Evolutionary conservation across 345 rosid species (phyloP).

Genomic region (Hibiscus mutabilis): DNA sequence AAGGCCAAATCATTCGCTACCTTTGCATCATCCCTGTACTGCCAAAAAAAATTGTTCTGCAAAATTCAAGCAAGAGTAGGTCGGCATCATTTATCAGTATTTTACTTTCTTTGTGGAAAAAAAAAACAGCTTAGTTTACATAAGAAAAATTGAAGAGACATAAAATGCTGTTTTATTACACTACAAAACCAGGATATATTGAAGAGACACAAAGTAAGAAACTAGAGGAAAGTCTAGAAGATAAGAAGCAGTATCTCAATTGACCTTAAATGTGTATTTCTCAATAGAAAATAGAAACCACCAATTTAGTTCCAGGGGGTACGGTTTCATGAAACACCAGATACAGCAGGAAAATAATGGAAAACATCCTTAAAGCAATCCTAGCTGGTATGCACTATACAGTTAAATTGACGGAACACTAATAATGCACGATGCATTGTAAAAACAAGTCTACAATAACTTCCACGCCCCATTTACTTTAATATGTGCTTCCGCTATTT

Average conservation of each 20-base stretch:
- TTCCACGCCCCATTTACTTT: neutral
- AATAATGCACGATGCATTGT: neutral
- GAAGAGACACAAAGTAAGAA: neutral
- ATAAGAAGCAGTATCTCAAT: neutral
- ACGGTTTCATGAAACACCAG: neutral
- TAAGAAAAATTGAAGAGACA: neutral
- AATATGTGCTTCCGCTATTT: neutral
- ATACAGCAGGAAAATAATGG: neutral
- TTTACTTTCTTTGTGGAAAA: neutral
- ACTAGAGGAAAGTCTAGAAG: neutral
- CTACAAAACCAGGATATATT: neutral
- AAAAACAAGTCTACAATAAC: neutral
- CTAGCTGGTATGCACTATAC: neutral
- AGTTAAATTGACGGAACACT: slow-evolving; percentile 3
- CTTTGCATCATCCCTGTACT: slow-evolving; percentile 43
- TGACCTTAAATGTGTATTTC: neutral
- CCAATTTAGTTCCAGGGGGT: neutral
- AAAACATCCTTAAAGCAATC: neutral
- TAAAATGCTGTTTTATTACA: neutral
- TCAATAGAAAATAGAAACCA: neutral
- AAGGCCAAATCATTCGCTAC: slow-evolving; percentile 44
- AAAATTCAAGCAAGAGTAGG: slow-evolving; percentile 11
- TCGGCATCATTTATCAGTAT: neutral
- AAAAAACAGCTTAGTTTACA: slow-evolving; percentile 1
- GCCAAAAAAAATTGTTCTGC: slow-evolving; percentile 55